A percentile compares a stretch with the other conserved stretches of the same genome.
Evolutionary conservation across 805 yeast genomes (phyloP).

Genomic region (Ogataea sp.): DNA sequence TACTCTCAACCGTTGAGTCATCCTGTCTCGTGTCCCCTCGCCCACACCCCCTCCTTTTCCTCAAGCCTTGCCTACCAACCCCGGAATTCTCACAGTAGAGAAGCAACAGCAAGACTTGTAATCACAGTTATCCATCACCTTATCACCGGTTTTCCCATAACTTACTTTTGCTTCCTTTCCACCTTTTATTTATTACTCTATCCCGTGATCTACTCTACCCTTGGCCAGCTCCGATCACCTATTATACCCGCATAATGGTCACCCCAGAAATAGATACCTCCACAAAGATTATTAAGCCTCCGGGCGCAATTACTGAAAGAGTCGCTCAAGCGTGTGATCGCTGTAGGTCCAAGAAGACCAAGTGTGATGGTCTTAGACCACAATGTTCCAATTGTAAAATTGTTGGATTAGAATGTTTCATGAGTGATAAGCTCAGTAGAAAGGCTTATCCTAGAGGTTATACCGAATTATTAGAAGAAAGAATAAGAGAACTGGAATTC

Average conservation of each 20-base stretch:
- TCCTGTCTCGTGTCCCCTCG: no score
- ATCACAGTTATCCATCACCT: no score
- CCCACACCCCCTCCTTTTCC: no score
- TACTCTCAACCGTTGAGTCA: no score
- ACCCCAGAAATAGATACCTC: neutral
- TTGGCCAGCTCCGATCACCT: neutral
- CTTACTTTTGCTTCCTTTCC: no score
- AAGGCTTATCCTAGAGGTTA: constrained; percentile 89
- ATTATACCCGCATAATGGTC: neutral
- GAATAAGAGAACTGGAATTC: constrained; percentile 78
- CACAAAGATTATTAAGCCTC: constrained; percentile 53
- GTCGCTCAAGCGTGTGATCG: constrained; percentile 91
- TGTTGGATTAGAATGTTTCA: constrained; percentile 82
- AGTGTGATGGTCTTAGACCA: constrained; percentile 70
- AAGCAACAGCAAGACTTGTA: no score
- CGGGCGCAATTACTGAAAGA: constrained; percentile 57
- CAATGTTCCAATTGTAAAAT: constrained; percentile 76
- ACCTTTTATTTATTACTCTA: no score
- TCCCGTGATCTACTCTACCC: no score
- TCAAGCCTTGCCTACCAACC: no score
- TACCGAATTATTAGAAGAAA: constrained; percentile 81
- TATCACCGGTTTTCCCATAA: no score
- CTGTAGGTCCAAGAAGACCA: constrained; percentile 72
- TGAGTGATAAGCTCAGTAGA: constrained; percentile 79
- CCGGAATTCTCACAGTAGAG: no score